A percentile compares a stretch with the other conserved stretches of the same genome.
Conservation (phyloP, 179 eudicot species). For the Patellifolia procumbens region DNA sequence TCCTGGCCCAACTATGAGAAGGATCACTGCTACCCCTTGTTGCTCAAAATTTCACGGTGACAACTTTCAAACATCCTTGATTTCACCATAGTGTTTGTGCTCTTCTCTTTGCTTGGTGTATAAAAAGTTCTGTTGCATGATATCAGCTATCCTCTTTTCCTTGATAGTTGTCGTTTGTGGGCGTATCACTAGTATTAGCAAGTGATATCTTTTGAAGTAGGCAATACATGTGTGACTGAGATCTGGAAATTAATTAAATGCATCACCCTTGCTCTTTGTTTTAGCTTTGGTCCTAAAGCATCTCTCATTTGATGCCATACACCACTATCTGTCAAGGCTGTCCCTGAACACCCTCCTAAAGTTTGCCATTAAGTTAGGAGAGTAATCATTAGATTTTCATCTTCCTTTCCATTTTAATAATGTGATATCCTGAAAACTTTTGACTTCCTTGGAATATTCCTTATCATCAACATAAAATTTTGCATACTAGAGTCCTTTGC, state of each 20-base stretch:
- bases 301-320: constrained; percentile 22
- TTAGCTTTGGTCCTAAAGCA: constrained; percentile 25
- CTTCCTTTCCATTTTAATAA: constrained; percentile 33
- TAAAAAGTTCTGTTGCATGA: background rate
- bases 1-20: constrained; percentile 83
- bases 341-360: constrained; percentile 22
- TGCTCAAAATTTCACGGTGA: constrained; percentile 48
- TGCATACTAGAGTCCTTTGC: constrained; percentile 27
- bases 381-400: constrained; percentile 34
- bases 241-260: constrained; percentile 3
- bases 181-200: constrained; percentile 20
- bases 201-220: constrained; percentile 23
- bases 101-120: background rate
- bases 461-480: constrained; percentile 28
- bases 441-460: constrained; percentile 47
- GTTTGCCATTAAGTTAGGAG: constrained; percentile 25
- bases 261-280: constrained; percentile 6
- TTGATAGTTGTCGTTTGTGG: background rate
- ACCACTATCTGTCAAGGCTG: constrained; percentile 28
- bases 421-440: constrained; percentile 30
- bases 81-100: background rate
- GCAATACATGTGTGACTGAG: constrained; percentile 10
- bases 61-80: background rate
- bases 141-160: constrained; percentile 4
- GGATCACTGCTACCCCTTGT: constrained; percentile 89